Conservation (phyloP, 2,329 filamentous ascomycete genomes). For the Trichoderma sp. region DNA sequence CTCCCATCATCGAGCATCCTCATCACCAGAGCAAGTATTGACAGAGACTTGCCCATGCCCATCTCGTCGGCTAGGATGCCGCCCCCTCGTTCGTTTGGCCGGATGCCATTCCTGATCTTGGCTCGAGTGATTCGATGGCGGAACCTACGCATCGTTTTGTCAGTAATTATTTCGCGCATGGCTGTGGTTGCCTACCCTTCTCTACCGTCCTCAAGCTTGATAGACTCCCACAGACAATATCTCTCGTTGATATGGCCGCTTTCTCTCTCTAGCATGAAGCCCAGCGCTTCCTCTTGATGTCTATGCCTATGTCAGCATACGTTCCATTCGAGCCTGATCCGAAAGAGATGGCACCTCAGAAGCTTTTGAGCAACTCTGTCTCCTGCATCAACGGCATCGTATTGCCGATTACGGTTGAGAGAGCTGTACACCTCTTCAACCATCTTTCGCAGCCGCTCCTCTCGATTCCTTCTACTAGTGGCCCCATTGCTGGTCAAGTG, state of each 20-base stretch:
- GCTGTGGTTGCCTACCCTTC: slow-evolving; percentile 33
- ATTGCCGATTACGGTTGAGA: background rate
- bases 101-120: slow-evolving; percentile 36
- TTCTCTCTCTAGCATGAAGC: slow-evolving; percentile 46
- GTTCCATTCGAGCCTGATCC: background rate
- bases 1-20: slow-evolving; percentile 44
- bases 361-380: slow-evolving; percentile 33
- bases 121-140: slow-evolving; percentile 44
- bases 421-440: slow-evolving; percentile 31
- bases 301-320: slow-evolving; percentile 32
- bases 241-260: slow-evolving; percentile 38
- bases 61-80: slow-evolving; percentile 64
- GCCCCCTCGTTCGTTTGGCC: slow-evolving; percentile 41
- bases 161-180: background rate
- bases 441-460: background rate
- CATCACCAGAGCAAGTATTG: slow-evolving; percentile 53
- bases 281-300: slow-evolving; percentile 44
- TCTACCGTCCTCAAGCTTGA: slow-evolving; percentile 32
- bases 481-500: background rate
- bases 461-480: background rate
- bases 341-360: slow-evolving; percentile 32
- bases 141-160: slow-evolving; percentile 35
- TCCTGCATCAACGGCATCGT: slow-evolving; percentile 32
- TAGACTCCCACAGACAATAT: slow-evolving; percentile 41
- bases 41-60: slow-evolving; percentile 62